Conservation (phyloP, 441 rosid genomes). For the Viola pubescens region DNA sequence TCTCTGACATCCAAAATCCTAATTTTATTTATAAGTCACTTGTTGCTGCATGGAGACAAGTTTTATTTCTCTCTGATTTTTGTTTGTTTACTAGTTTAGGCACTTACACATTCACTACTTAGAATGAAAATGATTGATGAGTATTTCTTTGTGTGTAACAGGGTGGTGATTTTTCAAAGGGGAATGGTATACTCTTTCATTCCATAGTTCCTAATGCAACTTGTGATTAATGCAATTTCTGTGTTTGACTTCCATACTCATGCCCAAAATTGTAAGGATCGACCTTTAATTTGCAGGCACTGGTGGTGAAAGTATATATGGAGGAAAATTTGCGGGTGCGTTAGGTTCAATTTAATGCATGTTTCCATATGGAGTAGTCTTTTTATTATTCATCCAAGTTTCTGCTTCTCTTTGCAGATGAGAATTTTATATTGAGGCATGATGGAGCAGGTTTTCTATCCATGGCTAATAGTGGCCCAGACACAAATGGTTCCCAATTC, state of each 20-base stretch:
- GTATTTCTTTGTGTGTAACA: conserved; percentile 27
- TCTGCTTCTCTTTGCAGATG: conserved; percentile 45
- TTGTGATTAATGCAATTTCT: conserved; percentile 26
- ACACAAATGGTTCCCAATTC: conserved; percentile 95
- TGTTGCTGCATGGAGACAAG: neutral
- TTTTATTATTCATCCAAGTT: conserved; percentile 9
- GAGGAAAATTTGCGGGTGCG: conserved; percentile 89
- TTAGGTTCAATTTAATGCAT: neutral
- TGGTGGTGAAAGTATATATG: conserved; percentile 97
- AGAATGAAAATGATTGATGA: conserved; percentile 2
- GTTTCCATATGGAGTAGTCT: conserved; percentile 4
- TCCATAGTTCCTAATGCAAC: conserved; percentile 15
- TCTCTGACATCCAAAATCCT: neutral
- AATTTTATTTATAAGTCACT: neutral
- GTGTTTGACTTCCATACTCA: conserved; percentile 33
- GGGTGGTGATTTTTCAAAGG: conserved; percentile 98
- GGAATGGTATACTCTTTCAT: conserved; percentile 63
- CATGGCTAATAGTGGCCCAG: conserved; percentile 92
- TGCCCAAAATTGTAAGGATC: conserved; percentile 48
- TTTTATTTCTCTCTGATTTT: neutral
- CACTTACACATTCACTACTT: neutral
- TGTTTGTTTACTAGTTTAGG: too few relatives aligned
- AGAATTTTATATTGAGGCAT: conserved; percentile 74
- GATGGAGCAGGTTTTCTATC: conserved; percentile 84
- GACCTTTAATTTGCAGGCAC: conserved; percentile 83